Percentiles rank a stretch among this genome's conserved stretches.
These are phyloP conservation scores for Sugiyamaella qingdaonensis DNA, from an alignment of 805 yeast genomes.

Conservation along the genomic window DNA sequence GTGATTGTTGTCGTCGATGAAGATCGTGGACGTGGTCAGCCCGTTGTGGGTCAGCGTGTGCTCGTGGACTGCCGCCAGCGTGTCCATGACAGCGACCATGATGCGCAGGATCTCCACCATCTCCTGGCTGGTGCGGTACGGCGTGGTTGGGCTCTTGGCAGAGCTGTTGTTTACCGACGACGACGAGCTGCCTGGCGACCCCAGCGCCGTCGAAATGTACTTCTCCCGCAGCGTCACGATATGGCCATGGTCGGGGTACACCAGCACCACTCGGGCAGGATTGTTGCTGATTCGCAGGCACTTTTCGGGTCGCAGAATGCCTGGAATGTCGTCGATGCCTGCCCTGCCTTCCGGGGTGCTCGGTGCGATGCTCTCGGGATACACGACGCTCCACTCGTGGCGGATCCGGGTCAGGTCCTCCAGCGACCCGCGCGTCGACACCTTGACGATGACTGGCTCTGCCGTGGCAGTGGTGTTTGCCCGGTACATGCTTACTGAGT, in stretches of 20 bases:
- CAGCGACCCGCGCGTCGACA: constrained; percentile 20
- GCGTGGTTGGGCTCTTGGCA: not conserved
- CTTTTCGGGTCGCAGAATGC: constrained; percentile 21
- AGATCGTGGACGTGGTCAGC: constrained; percentile 38
- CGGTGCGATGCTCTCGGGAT: constrained; percentile 8
- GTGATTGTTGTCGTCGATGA: constrained; percentile 35
- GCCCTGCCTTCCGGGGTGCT: not conserved
- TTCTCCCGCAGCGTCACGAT: constrained; percentile 21
- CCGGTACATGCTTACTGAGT: constrained; percentile 23
- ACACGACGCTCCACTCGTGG: constrained; percentile 23
- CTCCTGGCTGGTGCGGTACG: constrained; percentile 19
- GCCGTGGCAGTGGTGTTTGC: constrained; percentile 12
- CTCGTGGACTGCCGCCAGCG: constrained; percentile 35
- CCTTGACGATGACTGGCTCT: constrained; percentile 22
- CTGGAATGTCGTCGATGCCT: constrained; percentile 15
- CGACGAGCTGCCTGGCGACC: not conserved
- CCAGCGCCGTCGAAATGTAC: constrained; percentile 11
- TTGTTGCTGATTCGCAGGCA: constrained; percentile 18
- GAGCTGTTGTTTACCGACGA: not conserved
- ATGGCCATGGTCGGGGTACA: constrained; percentile 19
- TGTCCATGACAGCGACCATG: constrained; percentile 25
- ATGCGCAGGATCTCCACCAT: constrained; percentile 24
- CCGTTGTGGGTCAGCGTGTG: constrained; percentile 47
- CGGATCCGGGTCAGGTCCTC: constrained; percentile 25
- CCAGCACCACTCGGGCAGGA: constrained; percentile 20